Evolutionary conservation across 257 asterid genomes (phyloP).

Genomic region (Misopates orontium): DNA sequence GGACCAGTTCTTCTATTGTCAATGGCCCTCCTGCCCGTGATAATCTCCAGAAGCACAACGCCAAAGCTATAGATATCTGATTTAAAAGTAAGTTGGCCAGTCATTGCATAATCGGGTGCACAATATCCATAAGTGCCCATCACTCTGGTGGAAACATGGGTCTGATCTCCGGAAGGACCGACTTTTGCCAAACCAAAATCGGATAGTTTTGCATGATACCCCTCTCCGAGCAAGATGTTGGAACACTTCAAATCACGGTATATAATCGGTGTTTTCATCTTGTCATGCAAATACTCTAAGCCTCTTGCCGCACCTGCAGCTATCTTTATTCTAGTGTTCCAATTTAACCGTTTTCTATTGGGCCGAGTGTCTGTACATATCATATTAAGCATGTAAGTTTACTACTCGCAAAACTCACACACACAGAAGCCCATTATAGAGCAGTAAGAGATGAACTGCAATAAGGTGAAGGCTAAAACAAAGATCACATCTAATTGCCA

Average conservation of each 20-base stretch:
- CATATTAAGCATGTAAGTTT: constrained; percentile 20
- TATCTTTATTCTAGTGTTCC: too few species aligned
- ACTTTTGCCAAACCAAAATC: constrained; percentile 88
- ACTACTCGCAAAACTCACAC: too few species aligned
- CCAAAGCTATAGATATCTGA: constrained; percentile 88
- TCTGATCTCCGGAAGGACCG: constrained; percentile 72
- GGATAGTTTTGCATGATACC: constrained; percentile 69
- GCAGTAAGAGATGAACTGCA: too few species aligned
- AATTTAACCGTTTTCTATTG: constrained; percentile 47
- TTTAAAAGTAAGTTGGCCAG: constrained; percentile 78
- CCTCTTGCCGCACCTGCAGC: constrained; percentile 84
- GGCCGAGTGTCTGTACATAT: constrained; percentile 37
- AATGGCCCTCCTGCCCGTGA: constrained; percentile 78
- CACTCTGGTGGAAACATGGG: constrained; percentile 85
- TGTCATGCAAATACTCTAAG: constrained; percentile 76
- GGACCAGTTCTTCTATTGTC: constrained; percentile 41
- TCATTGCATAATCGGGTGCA: too few species aligned
- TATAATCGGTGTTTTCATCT: constrained; percentile 68
- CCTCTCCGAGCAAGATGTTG: constrained; percentile 74
- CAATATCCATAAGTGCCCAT: constrained; percentile 96
- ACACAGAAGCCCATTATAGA: too few species aligned
- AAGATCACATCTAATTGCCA: too few species aligned
- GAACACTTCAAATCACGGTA: constrained; percentile 84
- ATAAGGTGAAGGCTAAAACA: too few species aligned
- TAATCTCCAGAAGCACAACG: constrained; percentile 77